A percentile compares a stretch with the other conserved stretches of the same genome.
Evolutionary conservation across 371 early-diverging fungal species (phyloP).

Genomic region (Apophysomyces sp.): DNA sequence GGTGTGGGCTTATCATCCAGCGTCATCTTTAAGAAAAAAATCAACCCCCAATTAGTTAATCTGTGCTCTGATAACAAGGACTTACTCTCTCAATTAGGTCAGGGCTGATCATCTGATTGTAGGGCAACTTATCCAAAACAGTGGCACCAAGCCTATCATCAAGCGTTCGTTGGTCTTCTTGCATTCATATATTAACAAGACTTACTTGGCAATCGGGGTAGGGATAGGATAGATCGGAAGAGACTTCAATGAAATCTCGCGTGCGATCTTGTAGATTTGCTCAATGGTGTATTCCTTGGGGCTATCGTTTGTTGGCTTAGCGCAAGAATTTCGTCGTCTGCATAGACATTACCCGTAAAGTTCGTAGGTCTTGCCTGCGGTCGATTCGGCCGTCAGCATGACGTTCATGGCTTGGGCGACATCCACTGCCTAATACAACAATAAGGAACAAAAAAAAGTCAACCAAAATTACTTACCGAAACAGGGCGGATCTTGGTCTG

Average conservation of each 20-base stretch:
- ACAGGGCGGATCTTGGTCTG: conserved; percentile 82
- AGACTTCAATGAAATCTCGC: conserved; percentile 69
- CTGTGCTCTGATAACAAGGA: not conserved
- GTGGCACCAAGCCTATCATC: conserved; percentile 34
- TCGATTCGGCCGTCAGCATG: conserved; percentile 70
- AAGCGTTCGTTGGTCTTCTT: not conserved
- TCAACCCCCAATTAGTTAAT: not conserved
- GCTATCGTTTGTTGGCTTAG: not conserved
- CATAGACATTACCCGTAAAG: conserved; percentile 68
- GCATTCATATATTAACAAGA: not conserved
- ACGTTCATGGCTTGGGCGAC: conserved; percentile 83
- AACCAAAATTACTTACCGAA: conserved; percentile 48
- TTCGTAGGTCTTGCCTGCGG: conserved; percentile 87
- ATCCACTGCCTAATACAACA: conserved; percentile 66
- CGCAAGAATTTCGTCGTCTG: not conserved
- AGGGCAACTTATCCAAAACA: conserved; percentile 45
- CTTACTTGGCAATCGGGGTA: conserved; percentile 65
- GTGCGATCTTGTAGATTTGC: conserved; percentile 74
- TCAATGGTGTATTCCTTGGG: conserved; percentile 74
- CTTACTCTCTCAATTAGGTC: conserved; percentile 54
- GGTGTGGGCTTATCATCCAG: conserved; percentile 74
- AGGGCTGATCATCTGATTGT: conserved; percentile 49
- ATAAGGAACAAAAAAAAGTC: not conserved
- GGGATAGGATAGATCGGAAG: conserved; percentile 68
- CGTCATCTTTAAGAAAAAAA: conserved; percentile 48